These are phyloP conservation scores for Alternaria dauci DNA, from an alignment of 2,329 filamentous ascomycete genomes.

Conservation along the genomic window DNA sequence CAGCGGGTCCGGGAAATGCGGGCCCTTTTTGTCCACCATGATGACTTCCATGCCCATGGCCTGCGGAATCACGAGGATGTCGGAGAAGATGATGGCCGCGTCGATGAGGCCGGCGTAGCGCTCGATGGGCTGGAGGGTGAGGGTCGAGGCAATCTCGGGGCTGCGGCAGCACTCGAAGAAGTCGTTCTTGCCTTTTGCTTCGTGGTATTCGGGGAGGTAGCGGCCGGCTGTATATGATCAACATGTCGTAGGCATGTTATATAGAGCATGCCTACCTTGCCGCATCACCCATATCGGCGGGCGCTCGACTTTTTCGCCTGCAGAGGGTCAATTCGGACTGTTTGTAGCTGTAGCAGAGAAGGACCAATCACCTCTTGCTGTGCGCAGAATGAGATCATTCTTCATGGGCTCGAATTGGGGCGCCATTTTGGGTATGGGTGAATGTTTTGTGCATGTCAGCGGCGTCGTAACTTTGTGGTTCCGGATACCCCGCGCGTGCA, in stretches of 20 bases:
- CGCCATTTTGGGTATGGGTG: slow-evolving; percentile 62
- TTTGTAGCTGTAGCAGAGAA: neutral
- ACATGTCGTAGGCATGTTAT: slow-evolving; percentile 4
- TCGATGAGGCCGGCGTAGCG: slow-evolving; percentile 90
- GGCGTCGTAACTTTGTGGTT: slow-evolving; percentile 18
- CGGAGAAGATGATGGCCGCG: slow-evolving; percentile 97
- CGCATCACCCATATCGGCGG: slow-evolving; percentile 99
- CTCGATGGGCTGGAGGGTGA: slow-evolving; percentile 94
- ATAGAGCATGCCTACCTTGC: slow-evolving; percentile 70
- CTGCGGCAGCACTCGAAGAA: slow-evolving; percentile 98
- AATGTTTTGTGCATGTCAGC: slow-evolving; percentile 20
- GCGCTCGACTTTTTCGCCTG: slow-evolving; percentile 89
- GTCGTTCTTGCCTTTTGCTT: slow-evolving; percentile 88
- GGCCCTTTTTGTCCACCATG: slow-evolving; percentile 97
- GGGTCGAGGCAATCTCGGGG: slow-evolving; percentile 88
- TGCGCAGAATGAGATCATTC: slow-evolving; percentile 91
- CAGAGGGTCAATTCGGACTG: slow-evolving; percentile 26
- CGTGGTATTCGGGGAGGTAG: slow-evolving; percentile 97
- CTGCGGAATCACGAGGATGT: slow-evolving; percentile 97
- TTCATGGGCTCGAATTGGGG: slow-evolving; percentile 82
- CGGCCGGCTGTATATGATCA: slow-evolving; percentile 73
- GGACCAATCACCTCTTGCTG: slow-evolving; percentile 77
- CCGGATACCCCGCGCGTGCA: slow-evolving; percentile 35
- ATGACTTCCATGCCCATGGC: slow-evolving; percentile 98
- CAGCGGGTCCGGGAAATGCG: slow-evolving; percentile 89